Base-by-base conservation (phyloP, 306 rosid species). In the Vigna hirtella region DNA sequence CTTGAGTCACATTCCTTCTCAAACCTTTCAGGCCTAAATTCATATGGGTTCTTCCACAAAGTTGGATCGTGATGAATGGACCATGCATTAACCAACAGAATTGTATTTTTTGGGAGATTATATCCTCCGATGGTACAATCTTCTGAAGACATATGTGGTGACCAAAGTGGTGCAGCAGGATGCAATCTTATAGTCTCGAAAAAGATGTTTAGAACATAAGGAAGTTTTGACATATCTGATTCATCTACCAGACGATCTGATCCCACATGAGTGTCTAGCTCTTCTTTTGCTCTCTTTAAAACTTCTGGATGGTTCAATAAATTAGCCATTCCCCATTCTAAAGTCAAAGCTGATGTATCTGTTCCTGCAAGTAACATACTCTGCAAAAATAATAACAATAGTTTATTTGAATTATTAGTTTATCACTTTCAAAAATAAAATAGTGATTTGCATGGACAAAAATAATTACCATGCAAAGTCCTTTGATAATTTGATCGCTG, bases 401-500 rank as follows among this genome's bases (percentile, higher is more conserved):
- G 1, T 15, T 62, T 62, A 13, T 62, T 62, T 16, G 0, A 30
- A 30, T 3, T 30, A 30, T 4, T 30, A 30, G 32, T 30, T 30
- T 0, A 30, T 30, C 32, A 0, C 32, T 30, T 4, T 4, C 5
- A 30, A 30, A 3, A 30, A 30, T 30, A 30, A 30, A 30, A 30
- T 30, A 30, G 4, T 4, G 32, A 30, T 30, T 4, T 30, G n/a
- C 1, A 16, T 51, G 1, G 1, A 49, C 5, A 6, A 2, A 2
- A 18, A 56, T 56, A 66, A 18, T 10, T 45, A 59, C 78, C 45
- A 62, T 20, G 4, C 3, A 2, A 32, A 62, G 47, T 34, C 67
- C 67, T 32, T 62, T 62, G 67, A 62, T 59, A 42, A 59, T 59
- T 59, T 59, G 66, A 59, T 59, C 66, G 4, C 42, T 59, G 7